These are phyloP conservation scores for Alternaria atra DNA, from an alignment of 2,329 filamentous ascomycete species.

Conservation along the genomic window DNA sequence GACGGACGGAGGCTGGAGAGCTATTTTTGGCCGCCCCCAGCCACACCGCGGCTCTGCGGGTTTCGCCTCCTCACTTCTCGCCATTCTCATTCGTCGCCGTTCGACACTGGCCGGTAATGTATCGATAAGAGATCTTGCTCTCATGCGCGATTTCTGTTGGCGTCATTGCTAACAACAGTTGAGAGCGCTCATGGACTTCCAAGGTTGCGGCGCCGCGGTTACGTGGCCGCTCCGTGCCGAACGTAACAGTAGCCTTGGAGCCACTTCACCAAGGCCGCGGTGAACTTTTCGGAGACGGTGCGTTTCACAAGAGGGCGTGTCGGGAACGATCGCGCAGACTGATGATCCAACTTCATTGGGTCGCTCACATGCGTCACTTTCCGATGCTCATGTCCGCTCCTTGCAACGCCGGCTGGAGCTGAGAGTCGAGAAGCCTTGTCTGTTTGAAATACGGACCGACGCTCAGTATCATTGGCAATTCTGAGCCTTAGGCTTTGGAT, in stretches of 20 bases:
- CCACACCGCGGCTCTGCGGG: constrained; percentile 14
- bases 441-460: background rate
- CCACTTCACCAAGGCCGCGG: background rate
- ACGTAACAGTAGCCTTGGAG: background rate
- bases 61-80: constrained; percentile 5
- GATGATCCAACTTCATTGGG: background rate
- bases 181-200: background rate
- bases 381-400: constrained; percentile 16
- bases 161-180: background rate
- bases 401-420: background rate
- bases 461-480: background rate
- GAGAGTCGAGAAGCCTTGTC: constrained; percentile 2
- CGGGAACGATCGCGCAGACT: background rate
- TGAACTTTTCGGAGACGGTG: background rate
- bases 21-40: constrained; percentile 16
- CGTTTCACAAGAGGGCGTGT: constrained; percentile 6
- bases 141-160: background rate
- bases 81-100: constrained; percentile 1
- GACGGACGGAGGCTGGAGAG: constrained; percentile 6
- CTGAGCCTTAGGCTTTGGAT: background rate
- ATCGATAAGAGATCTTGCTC: background rate
- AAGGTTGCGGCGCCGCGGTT: constrained; percentile 5
- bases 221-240: background rate
- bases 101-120: background rate
- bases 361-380: background rate